A percentile compares a stretch with the other conserved stretches of the same genome.
Conservation (phyloP, 371 early-diverging fungal genomes). For the Syncephalastrum monosporum region DNA sequence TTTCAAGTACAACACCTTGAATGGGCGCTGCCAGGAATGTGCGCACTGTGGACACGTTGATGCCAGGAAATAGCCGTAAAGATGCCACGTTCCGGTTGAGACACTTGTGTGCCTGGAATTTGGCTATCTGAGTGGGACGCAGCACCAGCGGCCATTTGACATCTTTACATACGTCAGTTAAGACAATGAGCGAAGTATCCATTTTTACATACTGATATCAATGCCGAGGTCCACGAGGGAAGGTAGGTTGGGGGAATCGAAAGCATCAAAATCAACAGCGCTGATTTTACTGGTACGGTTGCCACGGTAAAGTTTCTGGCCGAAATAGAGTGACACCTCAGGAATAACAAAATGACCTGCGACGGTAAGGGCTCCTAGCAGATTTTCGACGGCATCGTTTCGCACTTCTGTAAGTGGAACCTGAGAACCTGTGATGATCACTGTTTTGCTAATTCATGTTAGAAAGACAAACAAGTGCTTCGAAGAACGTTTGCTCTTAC, state of each 20-base stretch:
- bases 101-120: conserved; percentile 79
- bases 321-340: conserved; percentile 94
- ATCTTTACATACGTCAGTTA: conserved; percentile 46
- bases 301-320: conserved; percentile 92
- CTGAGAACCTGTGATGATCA: conserved; percentile 97
- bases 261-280: conserved; percentile 95
- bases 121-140: conserved; percentile 82
- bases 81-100: conserved; percentile 89
- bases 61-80: conserved; percentile 93
- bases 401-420: conserved; percentile 94
- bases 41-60: conserved; percentile 82
- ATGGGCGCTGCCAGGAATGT: conserved; percentile 87
- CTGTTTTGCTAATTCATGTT: conserved; percentile 73
- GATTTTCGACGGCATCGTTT: conserved; percentile 96
- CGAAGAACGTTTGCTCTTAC: conserved; percentile 21
- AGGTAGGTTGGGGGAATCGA: conserved; percentile 92
- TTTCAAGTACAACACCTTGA: conserved; percentile 92
- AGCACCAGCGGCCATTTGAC: conserved; percentile 90
- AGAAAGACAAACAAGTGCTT: background rate
- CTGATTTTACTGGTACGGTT: conserved; percentile 93
- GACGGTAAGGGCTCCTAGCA: conserved; percentile 87
- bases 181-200: background rate
- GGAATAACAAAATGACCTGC: conserved; percentile 98
- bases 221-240: conserved; percentile 92
- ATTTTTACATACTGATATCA: conserved; percentile 73